A percentile compares a stretch with the other conserved stretches of the same genome.
Conservation (phyloP, 202 grass and related monocot species). For the Setaria italica region DNA sequence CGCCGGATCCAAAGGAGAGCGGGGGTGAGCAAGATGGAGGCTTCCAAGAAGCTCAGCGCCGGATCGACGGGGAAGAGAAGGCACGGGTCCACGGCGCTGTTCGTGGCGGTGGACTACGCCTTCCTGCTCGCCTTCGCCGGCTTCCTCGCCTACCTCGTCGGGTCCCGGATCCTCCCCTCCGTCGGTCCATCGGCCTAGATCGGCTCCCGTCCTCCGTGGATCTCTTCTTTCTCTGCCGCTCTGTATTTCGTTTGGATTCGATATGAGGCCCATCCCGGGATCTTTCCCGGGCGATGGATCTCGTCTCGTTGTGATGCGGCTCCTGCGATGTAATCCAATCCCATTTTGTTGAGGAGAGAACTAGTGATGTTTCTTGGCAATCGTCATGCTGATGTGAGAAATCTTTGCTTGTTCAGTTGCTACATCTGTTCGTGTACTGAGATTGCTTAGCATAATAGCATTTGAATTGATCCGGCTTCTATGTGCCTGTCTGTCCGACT, state of each 20-base stretch:
- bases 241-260: neutral
- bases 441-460: neutral
- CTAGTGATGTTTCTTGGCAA: neutral
- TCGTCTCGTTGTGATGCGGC: neutral
- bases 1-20: neutral
- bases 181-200: slow-evolving; percentile 21
- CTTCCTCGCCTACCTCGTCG: slow-evolving; percentile 83
- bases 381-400: neutral
- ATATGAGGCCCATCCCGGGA: neutral
- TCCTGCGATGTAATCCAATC: neutral
- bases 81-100: slow-evolving; percentile 76
- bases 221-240: neutral
- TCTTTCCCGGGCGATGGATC: neutral
- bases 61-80: slow-evolving; percentile 43
- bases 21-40: slow-evolving; percentile 29
- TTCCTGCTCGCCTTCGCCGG: slow-evolving; percentile 84
- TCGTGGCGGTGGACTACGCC: slow-evolving; percentile 80
- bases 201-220: neutral
- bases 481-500: neutral
- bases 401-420: neutral
- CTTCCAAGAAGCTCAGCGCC: slow-evolving; percentile 15
- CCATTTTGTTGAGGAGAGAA: neutral
- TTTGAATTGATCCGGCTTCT: neutral
- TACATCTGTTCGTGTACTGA: neutral
- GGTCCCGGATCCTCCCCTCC: slow-evolving; percentile 59